These are phyloP conservation scores for Lachnellula occidentalis DNA, from an alignment of 2,329 filamentous ascomycete genomes.

Conservation along the genomic window DNA sequence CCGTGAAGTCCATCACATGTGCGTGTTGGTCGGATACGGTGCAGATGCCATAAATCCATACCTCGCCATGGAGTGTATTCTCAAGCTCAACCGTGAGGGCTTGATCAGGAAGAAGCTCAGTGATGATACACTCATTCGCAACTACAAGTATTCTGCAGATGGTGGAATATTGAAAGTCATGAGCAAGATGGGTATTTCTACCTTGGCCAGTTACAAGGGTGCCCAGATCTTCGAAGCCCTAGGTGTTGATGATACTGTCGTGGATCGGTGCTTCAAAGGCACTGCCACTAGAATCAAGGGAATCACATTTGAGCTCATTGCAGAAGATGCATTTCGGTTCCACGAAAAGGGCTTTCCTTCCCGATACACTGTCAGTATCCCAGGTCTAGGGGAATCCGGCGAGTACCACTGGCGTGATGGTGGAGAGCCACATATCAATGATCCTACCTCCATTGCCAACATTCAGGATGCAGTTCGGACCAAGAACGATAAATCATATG, in stretches of 20 bases:
- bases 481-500: constrained; percentile 98
- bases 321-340: constrained; percentile 89
- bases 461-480: constrained; percentile 93
- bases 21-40: constrained; percentile 92
- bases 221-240: constrained; percentile 97
- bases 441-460: constrained; percentile 90
- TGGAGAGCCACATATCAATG: constrained; percentile 91
- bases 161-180: constrained; percentile 98
- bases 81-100: constrained; percentile 92
- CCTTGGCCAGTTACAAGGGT: constrained; percentile 92
- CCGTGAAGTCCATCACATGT: constrained; percentile 97
- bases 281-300: constrained; percentile 93
- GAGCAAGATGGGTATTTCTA: constrained; percentile 99
- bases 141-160: constrained; percentile 95
- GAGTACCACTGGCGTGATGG: constrained; percentile 99
- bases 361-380: constrained; percentile 67
- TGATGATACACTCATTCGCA: constrained; percentile 78
- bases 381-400: constrained; percentile 83
- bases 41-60: constrained; percentile 93
- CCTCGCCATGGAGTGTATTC: constrained; percentile 89
- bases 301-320: constrained; percentile 88
- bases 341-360: constrained; percentile 91
- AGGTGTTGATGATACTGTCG: constrained; percentile 84
- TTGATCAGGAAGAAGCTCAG: constrained; percentile 85
- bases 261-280: constrained; percentile 91